phyloP scores from a whole-genome alignment of 495 filamentous ascomycete genomes.

The Tetracladium marchalianum region DNA sequence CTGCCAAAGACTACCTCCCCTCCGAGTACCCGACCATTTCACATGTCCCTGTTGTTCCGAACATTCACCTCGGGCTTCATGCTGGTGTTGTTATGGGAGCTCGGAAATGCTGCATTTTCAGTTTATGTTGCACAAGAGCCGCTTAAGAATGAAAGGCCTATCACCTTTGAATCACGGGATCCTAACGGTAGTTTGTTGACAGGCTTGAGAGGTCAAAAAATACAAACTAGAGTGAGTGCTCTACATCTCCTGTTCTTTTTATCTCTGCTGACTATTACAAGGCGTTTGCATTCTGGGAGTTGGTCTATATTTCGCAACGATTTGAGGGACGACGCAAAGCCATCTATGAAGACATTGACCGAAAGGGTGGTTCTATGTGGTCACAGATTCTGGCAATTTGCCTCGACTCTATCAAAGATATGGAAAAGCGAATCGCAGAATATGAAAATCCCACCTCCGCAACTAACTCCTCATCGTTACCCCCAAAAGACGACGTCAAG shows the following conservation, averaged over 20 bases:
- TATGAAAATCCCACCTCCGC: conserved; percentile 8
- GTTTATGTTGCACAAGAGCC: conserved; percentile 70
- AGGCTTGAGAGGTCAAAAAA: conserved; percentile 68
- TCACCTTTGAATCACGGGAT: conserved; percentile 76
- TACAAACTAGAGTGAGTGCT: conserved; percentile 42
- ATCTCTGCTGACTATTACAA: conserved; percentile 27
- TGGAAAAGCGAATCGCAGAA: conserved; percentile 33
- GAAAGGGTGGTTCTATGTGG: conserved; percentile 69
- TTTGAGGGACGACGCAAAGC: conserved; percentile 63
- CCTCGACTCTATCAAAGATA: conserved; percentile 51
- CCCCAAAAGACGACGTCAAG: conserved; percentile 3
- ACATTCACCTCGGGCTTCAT: conserved; percentile 56
- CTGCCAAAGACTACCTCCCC: conserved; percentile 59
- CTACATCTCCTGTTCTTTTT: conserved; percentile 1
- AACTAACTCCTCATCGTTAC: neutral
- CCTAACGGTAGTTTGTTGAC: conserved; percentile 84
- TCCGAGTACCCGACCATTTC: conserved; percentile 47
- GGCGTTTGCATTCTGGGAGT: conserved; percentile 86
- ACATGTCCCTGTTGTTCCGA: conserved; percentile 43
- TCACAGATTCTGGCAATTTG: conserved; percentile 62
- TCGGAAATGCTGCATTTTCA: conserved; percentile 66
- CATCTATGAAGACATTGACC: conserved; percentile 85
- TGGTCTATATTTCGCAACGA: conserved; percentile 65
- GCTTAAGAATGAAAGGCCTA: conserved; percentile 69
- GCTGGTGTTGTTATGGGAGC: conserved; percentile 61